Conservation (phyloP, 164 flowering plant genomes). For the Magnolia sinica region DNA sequence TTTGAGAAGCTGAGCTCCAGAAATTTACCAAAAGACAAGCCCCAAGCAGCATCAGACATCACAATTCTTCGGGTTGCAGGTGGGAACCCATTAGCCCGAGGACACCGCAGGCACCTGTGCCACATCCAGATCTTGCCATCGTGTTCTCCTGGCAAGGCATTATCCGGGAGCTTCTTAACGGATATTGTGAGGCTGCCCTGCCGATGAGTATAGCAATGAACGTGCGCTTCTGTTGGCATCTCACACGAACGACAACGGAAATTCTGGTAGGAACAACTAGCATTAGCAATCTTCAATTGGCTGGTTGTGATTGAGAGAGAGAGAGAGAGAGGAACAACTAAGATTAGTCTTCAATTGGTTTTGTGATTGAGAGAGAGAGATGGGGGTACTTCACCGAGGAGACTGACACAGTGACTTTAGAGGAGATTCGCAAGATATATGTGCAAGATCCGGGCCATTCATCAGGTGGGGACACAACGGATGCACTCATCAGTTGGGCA, state of each 20-base stretch:
- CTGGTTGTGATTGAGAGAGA: neutral
- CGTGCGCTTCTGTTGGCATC: constrained; percentile 97
- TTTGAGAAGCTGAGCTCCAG: constrained; percentile 99
- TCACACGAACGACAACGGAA: constrained; percentile 79
- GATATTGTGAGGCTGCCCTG: constrained; percentile 97
- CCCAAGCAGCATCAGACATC: constrained; percentile 99
- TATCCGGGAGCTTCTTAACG: constrained; percentile 75
- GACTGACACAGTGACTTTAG: no score
- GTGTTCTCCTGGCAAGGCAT: constrained; percentile 71
- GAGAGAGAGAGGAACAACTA: constrained; percentile 7
- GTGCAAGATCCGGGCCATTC: neutral
- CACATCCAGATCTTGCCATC: constrained; percentile 99
- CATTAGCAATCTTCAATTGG: neutral
- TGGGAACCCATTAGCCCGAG: constrained; percentile 73
- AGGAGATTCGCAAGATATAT: no score
- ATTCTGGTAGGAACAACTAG: constrained; percentile 42
- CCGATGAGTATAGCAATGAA: constrained; percentile 93
- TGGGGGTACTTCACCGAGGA: no score
- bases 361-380: neutral
- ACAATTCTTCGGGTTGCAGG: constrained; percentile 88
- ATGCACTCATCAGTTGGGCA: neutral
- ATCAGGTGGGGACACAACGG: neutral
- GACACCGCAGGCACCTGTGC: constrained; percentile 92
- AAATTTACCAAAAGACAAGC: constrained; percentile 96
- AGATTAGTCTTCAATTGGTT: neutral